A percentile compares a stretch with the other conserved stretches of the same genome.
Conservation (phyloP, 2,329 filamentous ascomycete genomes). For the Colletotrichum scovillei region DNA sequence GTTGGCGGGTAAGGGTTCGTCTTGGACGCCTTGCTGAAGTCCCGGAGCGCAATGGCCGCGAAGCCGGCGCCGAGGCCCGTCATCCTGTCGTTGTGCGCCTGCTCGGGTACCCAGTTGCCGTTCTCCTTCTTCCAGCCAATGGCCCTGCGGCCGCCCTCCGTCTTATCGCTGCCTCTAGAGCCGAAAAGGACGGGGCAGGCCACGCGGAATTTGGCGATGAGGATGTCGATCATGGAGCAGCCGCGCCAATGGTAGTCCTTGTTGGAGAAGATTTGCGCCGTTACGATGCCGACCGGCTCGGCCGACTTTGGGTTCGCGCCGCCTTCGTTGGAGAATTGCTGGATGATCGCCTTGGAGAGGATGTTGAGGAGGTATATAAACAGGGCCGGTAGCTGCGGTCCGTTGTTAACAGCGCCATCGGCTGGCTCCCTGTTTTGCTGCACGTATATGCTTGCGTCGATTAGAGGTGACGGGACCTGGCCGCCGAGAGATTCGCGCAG, state of each 20-base stretch:
- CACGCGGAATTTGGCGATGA: constrained; percentile 86
- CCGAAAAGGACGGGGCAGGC: constrained; percentile 89
- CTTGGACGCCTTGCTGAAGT: constrained; percentile 78
- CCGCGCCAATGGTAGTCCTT: constrained; percentile 75
- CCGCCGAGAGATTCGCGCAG: constrained; percentile 66
- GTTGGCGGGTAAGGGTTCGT: constrained; percentile 81
- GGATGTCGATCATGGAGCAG: constrained; percentile 79
- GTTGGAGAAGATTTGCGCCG: constrained; percentile 79
- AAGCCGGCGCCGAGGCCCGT: constrained; percentile 86
- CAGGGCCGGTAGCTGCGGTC: constrained; percentile 68
- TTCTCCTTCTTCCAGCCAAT: constrained; percentile 79
- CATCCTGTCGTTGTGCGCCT: constrained; percentile 85
- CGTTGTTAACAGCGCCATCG: constrained; percentile 64
- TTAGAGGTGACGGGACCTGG: constrained; percentile 60
- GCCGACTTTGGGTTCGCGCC: constrained; percentile 73
- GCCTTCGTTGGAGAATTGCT: constrained; percentile 76
- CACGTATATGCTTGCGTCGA: constrained; percentile 68
- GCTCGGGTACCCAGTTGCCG: constrained; percentile 71
- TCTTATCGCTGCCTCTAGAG: constrained; percentile 80
- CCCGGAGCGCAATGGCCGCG: constrained; percentile 83
- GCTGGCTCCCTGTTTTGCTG: constrained; percentile 55
- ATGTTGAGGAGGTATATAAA: constrained; percentile 83
- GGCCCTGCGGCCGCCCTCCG: constrained; percentile 71
- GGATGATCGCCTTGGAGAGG: constrained; percentile 78
- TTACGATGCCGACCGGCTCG: constrained; percentile 82